phyloP scores from a whole-genome alignment of 1,284 basidiomycete species.

The Lignosus rhinocerotis region DNA sequence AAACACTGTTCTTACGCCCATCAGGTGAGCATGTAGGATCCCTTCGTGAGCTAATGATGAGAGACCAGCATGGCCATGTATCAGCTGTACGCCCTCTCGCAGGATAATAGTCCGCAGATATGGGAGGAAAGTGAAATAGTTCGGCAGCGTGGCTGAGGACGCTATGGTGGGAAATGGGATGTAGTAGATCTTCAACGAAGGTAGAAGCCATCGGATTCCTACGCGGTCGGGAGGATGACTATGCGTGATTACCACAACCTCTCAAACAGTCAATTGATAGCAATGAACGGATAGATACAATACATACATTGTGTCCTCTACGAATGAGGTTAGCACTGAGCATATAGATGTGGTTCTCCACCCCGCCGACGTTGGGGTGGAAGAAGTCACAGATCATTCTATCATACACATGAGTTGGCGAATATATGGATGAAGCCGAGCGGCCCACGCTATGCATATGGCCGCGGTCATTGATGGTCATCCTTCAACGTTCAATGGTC shows the following conservation, averaged over 20 bases:
- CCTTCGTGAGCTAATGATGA: conserved; percentile 92
- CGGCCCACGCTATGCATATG: no score
- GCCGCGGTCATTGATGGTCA: no score
- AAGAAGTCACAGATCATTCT: conserved; percentile 99
- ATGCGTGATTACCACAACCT: conserved; percentile 96
- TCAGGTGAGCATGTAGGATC: conserved; percentile 83
- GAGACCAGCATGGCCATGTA: conserved; percentile 93
- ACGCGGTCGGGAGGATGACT: conserved; percentile 83
- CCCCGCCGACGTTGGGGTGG: conserved; percentile 91
- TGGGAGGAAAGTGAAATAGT: conserved; percentile 91
- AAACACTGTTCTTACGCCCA: conserved; percentile 88
- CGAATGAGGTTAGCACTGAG: conserved; percentile 82
- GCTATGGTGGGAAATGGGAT: conserved; percentile 88
- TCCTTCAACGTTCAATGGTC: no score
- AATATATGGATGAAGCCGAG: no score
- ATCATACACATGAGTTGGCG: no score
- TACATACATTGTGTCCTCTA: conserved; percentile 80
- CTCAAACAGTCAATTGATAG: background rate
- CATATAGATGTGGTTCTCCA: conserved; percentile 97
- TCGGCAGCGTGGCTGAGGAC: conserved; percentile 90
- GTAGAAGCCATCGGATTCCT: conserved; percentile 86
- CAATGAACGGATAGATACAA: background rate
- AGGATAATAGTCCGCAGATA: conserved; percentile 88
- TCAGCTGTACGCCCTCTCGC: conserved; percentile 83
- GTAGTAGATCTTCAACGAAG: conserved; percentile 92